Percentiles rank a stretch among this genome's conserved stretches.
Conservation (phyloP, 2,329 filamentous ascomycete species). For the Aspergillus bombycis region DNA sequence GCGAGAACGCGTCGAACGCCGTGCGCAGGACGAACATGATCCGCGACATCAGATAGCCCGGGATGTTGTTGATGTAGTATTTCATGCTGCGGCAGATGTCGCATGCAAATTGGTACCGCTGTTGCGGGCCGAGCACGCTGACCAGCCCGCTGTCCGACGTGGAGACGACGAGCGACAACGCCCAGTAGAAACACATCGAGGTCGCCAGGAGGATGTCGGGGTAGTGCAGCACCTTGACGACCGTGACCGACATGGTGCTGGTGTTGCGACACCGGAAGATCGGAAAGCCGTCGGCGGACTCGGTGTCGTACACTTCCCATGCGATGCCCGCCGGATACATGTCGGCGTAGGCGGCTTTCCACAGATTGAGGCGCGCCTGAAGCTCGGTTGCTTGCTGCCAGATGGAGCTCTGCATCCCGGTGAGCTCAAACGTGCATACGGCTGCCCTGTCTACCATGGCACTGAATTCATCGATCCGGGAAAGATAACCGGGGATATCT, state of each 20-base stretch:
- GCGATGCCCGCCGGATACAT: constrained; percentile 19
- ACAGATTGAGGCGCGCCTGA: constrained; percentile 24
- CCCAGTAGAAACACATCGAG: constrained; percentile 30
- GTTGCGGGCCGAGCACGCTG: constrained; percentile 23
- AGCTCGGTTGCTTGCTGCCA: constrained; percentile 24
- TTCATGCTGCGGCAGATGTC: constrained; percentile 36
- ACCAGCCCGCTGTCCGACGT: constrained; percentile 25
- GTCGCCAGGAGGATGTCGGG: constrained; percentile 30
- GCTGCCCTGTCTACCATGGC: constrained; percentile 7
- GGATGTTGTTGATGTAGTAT: constrained; percentile 30
- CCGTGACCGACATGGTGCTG: constrained; percentile 21
- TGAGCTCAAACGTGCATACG: constrained; percentile 16
- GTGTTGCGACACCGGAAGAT: constrained; percentile 26
- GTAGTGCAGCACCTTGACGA: constrained; percentile 24
- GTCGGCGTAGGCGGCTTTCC: constrained; percentile 23
- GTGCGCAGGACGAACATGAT: constrained; percentile 34
- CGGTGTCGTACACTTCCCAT: constrained; percentile 19
- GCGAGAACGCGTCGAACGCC: constrained; percentile 30
- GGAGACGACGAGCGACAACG: constrained; percentile 29
- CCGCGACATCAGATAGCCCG: constrained; percentile 31
- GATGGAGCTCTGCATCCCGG: constrained; percentile 19
- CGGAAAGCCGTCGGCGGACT: constrained; percentile 19
- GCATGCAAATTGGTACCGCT: constrained; percentile 33
- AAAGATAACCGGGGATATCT: constrained; percentile 29
- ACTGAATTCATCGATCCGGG: constrained; percentile 24